These are phyloP conservation scores for Aspergillus nanangensis DNA, from an alignment of 495 filamentous ascomycete genomes.

Conservation along the genomic window DNA sequence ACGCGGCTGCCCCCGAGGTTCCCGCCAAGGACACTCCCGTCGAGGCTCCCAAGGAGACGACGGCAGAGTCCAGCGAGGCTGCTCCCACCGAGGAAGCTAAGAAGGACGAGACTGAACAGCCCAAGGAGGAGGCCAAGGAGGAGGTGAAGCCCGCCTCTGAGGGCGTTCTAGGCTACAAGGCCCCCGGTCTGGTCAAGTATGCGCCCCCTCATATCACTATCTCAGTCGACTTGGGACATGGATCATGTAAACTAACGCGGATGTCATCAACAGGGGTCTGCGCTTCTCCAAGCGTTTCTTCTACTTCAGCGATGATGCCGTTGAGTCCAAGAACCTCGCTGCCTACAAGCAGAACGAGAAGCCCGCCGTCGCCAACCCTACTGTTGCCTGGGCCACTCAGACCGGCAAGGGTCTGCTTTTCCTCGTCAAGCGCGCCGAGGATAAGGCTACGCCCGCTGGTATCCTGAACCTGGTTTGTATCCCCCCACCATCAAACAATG, in stretches of 20 bases:
- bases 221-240: no score
- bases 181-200: slow-evolving; percentile 86
- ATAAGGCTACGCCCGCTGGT: slow-evolving; percentile 74
- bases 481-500: background rate
- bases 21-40: slow-evolving; percentile 28
- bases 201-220: slow-evolving; percentile 27
- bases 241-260: no score
- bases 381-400: slow-evolving; percentile 80
- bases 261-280: slow-evolving; percentile 44
- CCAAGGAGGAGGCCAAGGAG: slow-evolving; percentile 45
- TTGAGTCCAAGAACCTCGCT: slow-evolving; percentile 68
- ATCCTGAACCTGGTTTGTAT: slow-evolving; percentile 77
- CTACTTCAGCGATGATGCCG: slow-evolving; percentile 83
- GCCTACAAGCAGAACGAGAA: slow-evolving; percentile 84
- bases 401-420: slow-evolving; percentile 96
- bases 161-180: slow-evolving; percentile 82
- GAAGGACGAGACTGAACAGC: slow-evolving; percentile 47
- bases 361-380: slow-evolving; percentile 67
- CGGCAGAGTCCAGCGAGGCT: slow-evolving; percentile 33
- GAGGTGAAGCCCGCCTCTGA: slow-evolving; percentile 54
- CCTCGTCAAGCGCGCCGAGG: slow-evolving; percentile 78
- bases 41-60: slow-evolving; percentile 32
- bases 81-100: slow-evolving; percentile 34
- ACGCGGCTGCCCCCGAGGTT: slow-evolving; percentile 25
- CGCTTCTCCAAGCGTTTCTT: slow-evolving; percentile 78